These are phyloP conservation scores for Podosphaera xanthii DNA, from an alignment of 2,329 filamentous ascomycete species.

Conservation along the genomic window DNA sequence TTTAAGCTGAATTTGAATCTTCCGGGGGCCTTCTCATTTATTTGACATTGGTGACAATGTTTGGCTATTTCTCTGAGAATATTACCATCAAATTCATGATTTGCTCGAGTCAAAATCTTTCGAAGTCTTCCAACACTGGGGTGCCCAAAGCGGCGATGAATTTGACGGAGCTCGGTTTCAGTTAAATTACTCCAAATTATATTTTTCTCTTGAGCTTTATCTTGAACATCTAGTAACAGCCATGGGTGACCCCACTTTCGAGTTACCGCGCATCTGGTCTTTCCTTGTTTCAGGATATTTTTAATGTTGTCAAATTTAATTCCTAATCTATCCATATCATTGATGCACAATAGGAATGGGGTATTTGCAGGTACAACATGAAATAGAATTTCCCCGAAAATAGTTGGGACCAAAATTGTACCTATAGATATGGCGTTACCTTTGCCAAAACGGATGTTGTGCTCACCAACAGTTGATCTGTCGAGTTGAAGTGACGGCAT, in stretches of 20 bases:
- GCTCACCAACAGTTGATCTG: neutral
- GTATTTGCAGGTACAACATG: neutral
- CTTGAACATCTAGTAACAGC: neutral
- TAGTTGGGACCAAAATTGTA: neutral
- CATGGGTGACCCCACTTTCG: neutral
- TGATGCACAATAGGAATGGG: neutral
- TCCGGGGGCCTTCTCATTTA: neutral
- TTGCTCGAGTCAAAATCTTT: neutral
- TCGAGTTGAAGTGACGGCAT: neutral
- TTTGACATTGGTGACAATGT: neutral
- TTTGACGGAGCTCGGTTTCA: neutral
- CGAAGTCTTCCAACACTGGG: neutral
- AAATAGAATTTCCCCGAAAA: neutral
- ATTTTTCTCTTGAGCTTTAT: neutral
- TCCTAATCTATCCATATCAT: neutral
- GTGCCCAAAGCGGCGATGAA: neutral
- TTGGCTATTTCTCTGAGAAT: neutral
- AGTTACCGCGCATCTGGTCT: neutral
- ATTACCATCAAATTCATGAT: neutral
- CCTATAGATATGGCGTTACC: neutral
- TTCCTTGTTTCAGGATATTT: neutral
- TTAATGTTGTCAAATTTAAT: neutral
- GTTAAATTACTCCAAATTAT: neutral
- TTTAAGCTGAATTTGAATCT: neutral
- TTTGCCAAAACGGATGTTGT: slow-evolving; percentile 1